Base-by-base conservation (phyloP, 768 basidiomycete genomes). In the Lenzites betulinus region DNA sequence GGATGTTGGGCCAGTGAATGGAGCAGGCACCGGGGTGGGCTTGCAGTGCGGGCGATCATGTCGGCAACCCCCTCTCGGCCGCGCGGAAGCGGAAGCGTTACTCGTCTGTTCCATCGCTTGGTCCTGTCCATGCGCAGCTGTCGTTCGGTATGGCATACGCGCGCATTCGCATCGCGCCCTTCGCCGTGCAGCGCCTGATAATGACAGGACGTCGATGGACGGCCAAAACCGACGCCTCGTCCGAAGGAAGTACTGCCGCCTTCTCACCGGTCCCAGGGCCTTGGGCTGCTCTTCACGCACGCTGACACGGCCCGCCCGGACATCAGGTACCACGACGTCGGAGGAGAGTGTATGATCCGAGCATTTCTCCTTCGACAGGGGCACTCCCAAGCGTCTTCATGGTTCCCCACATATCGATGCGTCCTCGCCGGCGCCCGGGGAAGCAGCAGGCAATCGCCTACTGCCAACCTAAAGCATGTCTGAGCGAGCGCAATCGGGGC, bases 341-440 rank as follows among this genome's bases (percentile, higher is more conserved):
- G 41, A 43, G 48, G 49, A 51, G 28, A 44, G 54, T 6, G 38
- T 3, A 44, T 61, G 60, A 61, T 55, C 60, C 59, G 53, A 51
- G 41, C 22, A 55, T 43, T 54, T 46, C 46, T 49, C 48, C 60
- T 44, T 46, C 54, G 49, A 35, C 48, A 48, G 44, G 23, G 35
- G 22, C 23, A 39, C 33, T 51, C 56, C 56, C 56, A 50, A 39
- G 39, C 28, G 51, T 26, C 12, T 28, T 44, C 53, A 22, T 22
- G 30, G 16, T 7, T 28, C n/a, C 38, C 22, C 23, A 51, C 43
- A 18, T 18, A 23, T 30, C 41, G 60, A 51, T 46, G 47, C 33
- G 54, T 11, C 20, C 30, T 35, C 41, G 23, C 49, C 54, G 60
- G 54, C 48, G 42, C 35, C 35, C 28, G 38, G 48, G 49, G 54